Evolutionary conservation across 129 eudicot species (phyloP).

Genomic region (Lactuca sativa): DNA sequence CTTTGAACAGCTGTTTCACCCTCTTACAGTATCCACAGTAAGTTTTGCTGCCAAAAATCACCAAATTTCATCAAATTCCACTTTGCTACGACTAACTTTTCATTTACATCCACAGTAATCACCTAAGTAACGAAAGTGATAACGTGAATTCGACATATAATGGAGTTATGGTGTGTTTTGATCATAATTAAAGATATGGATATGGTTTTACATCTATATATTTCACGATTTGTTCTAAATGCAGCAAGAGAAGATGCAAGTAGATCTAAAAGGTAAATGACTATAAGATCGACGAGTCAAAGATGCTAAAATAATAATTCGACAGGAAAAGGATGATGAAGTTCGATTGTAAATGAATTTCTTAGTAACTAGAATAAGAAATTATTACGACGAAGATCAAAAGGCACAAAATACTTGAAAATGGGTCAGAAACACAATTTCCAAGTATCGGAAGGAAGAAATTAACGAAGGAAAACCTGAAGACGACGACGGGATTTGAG

Average conservation of each 20-base stretch:
- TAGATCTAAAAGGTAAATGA: too few relatives aligned
- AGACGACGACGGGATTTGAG: slow-evolving; percentile 66
- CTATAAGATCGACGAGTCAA: background rate
- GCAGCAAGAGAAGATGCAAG: too few relatives aligned
- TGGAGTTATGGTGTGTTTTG: too few relatives aligned
- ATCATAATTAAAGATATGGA: too few relatives aligned
- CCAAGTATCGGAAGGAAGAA: background rate
- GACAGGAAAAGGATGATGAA: background rate
- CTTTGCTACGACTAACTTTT: background rate
- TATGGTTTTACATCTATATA: too few relatives aligned
- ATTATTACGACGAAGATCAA: background rate
- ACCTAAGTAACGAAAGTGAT: background rate
- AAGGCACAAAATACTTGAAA: background rate
- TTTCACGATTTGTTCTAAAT: too few relatives aligned
- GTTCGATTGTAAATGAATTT: background rate
- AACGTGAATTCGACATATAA: background rate
- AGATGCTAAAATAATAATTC: background rate
- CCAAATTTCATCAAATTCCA: background rate
- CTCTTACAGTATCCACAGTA: slow-evolving; percentile 66
- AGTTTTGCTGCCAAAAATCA: slow-evolving; percentile 62
- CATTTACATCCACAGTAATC: background rate
- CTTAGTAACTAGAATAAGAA: background rate
- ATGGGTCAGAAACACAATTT: background rate
- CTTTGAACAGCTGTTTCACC: slow-evolving; percentile 68
- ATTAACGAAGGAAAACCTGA: slow-evolving; percentile 50